phyloP scores from a whole-genome alignment of 2,329 filamentous ascomycete genomes.

The Sarocladium kiliense region DNA sequence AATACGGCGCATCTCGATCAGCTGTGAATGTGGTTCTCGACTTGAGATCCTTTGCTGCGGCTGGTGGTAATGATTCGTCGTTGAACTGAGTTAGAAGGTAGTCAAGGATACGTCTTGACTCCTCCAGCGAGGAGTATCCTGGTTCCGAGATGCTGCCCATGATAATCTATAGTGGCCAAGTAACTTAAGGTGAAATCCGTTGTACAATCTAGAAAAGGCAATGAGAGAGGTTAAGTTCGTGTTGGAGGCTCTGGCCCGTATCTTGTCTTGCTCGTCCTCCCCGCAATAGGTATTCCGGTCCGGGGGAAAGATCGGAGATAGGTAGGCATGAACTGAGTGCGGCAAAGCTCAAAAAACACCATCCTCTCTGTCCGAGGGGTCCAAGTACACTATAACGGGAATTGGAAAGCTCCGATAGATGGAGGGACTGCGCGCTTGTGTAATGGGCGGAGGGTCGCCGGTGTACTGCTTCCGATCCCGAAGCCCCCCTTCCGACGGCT shows the following conservation, averaged over 20 bases:
- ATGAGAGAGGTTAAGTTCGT: conserved; percentile 14
- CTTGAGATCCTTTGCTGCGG: conserved; percentile 16
- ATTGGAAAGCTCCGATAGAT: background rate
- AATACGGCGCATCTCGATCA: conserved; percentile 32
- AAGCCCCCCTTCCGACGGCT: conserved; percentile 5
- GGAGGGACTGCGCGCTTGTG: background rate
- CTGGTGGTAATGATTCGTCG: conserved; percentile 21
- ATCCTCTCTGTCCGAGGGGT: background rate
- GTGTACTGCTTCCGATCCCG: conserved; percentile 8
- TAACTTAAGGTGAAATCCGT: background rate
- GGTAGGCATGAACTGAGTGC: background rate
- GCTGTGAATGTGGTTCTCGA: conserved; percentile 27
- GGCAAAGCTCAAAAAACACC: background rate
- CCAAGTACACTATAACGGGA: background rate
- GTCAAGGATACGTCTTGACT: conserved; percentile 20
- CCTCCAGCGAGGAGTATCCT: conserved; percentile 20
- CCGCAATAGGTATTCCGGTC: conserved; percentile 7
- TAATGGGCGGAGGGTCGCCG: background rate
- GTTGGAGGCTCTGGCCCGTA: conserved; percentile 10
- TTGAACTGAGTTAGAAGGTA: conserved; percentile 21
- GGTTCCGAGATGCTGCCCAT: background rate
- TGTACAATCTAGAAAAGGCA: background rate
- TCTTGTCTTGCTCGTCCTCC: background rate
- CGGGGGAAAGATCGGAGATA: conserved; percentile 2
- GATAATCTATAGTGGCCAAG: background rate